Evolutionary conservation across 2,329 filamentous ascomycete species (phyloP), one percentile per base, ranked within the genome.

Genomic region (Periconia macrospinosa): DNA sequence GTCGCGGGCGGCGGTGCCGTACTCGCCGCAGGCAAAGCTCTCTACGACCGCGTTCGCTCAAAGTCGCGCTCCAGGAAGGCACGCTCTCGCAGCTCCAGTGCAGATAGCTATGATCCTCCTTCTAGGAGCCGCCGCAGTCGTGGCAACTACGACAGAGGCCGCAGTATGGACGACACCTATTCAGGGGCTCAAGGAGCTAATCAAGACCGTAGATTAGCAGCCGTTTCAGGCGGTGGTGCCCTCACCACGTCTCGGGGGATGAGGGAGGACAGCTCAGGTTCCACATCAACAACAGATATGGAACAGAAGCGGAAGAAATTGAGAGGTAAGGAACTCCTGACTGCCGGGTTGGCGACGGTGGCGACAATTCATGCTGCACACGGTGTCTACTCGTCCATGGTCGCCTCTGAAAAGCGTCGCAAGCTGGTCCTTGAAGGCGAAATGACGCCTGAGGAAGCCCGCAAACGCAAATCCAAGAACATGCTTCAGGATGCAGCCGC

Each of bases 321-420:
- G 76, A 80, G 80, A 76, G 82, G 84, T 71, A 87, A 87, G 74
- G 83, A 87, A 78, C 72, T 87, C 65, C 69, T 88, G 58, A 87
- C 85, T 60, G 83, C 85, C 50, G 85, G 86, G 58, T 76, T 89
- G 54, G 86, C 86, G 50, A 86, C 84, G 53, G 81, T 89, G 54
- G 86, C 86, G 37, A 88, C 86, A 27, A 87, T 89, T 57, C 86
- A 89, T 73, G 86, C 86, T 20, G 86, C 84, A 14, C 85, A 89
- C 68, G 82, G 80, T 56, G 78, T 89, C 50, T 86, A 87, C 72
- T 78, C 81, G 58, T 83, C 81, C 63, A 81, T 87, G 76, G 83
- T 86, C 61, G 85, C 85, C 55, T 82, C 85, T 52, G 81, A 88
- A 58, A 80, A 84, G 60, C 79, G 86, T 46, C 79, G 80, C 66